Base-by-base conservation (phyloP, 2,329 filamentous ascomycete genomes). In the Mollisiaceae sp. region DNA sequence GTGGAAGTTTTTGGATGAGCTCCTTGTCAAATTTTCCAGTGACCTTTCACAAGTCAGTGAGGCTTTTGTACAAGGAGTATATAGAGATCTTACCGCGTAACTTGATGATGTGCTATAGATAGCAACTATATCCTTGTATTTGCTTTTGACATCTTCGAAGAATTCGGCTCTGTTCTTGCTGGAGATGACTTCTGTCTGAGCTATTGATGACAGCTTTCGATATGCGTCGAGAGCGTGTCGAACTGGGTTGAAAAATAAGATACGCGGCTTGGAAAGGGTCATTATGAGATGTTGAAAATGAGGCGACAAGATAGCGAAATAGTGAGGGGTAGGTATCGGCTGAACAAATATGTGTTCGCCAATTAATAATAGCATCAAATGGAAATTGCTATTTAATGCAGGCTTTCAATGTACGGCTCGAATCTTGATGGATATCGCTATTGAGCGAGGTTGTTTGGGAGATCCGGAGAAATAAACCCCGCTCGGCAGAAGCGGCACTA, bases 21-120 rank as follows among this genome's bases (percentile, higher is more conserved):
- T 91, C 89, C 41, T 82, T 81, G 76, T 94, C 90, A 67, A 94
- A 80, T 20, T 66, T 63, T 6, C 63, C 66, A 18, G 45, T 50
- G 8, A 67, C 41, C 41, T 43, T 6, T 43, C 2, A n/a, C 11
- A 18, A 18, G 15, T 43, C 14, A 43, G 15, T 18, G 6, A 18
- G 18, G 6, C 1, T 43, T 43, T 18, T 18, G 6, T 6, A 18
- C 5, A 43, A 18, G 41, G 15, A 8, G 14, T 18, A 18, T 8
- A n/a, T 18, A 4, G 15, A 18, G 14, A 43, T 18, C 41, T 43
- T 43, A 43, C 65, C 1, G 22, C 38, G 47, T 56, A 52, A 24
- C 58, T 67, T 20, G 65, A 52, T 8, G 65, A 67, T 4, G 65
- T 67, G 43, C 65, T 41, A 35, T 67, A 67, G 22, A 67, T 67